Percentiles rank a stretch among this genome's conserved stretches.
Conservation (phyloP, 805 yeast species). For the Kodamaea hsintzibuensis region DNA sequence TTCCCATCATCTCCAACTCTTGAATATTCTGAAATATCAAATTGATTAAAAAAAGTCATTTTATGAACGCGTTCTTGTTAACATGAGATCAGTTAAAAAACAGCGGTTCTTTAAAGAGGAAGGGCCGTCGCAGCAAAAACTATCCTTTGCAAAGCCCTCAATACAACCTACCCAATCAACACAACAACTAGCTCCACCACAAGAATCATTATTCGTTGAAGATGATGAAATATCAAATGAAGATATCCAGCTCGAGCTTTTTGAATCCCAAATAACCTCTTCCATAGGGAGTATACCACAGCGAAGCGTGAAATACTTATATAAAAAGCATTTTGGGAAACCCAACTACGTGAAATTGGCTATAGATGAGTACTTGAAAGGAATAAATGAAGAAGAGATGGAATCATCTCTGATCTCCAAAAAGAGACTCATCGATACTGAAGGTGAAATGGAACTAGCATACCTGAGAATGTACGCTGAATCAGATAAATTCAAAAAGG, state of each 20-base stretch:
- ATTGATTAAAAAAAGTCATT: background rate
- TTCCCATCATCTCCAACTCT: too few species aligned
- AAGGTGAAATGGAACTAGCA: conserved; percentile 12
- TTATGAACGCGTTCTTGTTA: background rate
- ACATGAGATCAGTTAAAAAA: conserved; percentile 6
- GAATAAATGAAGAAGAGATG: conserved; percentile 8
- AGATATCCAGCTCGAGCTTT: conserved; percentile 11
- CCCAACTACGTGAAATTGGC: conserved; percentile 13
- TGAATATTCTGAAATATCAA: background rate
- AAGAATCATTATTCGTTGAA: conserved; percentile 6
- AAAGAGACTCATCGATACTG: conserved; percentile 7
- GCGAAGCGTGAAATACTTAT: conserved; percentile 12
- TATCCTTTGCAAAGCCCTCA: background rate
- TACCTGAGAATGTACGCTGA: conserved; percentile 13
- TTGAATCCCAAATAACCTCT: conserved; percentile 15
- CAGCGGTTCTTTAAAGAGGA: conserved; percentile 8
- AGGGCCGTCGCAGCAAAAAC: background rate
- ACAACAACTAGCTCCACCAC: background rate
- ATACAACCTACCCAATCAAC: background rate
- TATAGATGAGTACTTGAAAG: conserved; percentile 12
- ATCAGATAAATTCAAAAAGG: conserved; percentile 13
- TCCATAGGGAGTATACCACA: conserved; percentile 17
- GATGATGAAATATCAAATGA: conserved; percentile 4
- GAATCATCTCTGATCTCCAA: background rate
- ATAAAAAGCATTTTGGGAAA: conserved; percentile 14